phyloP scores from a whole-genome alignment of 805 yeast genomes.

The Lipomyces orientalis region DNA sequence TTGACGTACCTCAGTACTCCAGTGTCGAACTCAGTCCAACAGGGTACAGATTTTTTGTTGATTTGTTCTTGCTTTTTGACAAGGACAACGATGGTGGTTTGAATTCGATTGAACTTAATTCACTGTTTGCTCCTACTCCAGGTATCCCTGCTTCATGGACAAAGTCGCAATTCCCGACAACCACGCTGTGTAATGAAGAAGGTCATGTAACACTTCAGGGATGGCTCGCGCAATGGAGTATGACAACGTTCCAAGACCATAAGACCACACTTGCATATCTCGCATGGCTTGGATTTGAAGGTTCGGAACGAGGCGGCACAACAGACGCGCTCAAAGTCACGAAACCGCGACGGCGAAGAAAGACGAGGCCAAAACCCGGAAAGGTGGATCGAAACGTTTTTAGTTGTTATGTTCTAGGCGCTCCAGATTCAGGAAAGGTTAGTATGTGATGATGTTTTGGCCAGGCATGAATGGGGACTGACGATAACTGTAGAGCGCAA shows the following conservation, averaged over 20 bases:
- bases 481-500: constrained; percentile 54
- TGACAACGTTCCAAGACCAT: constrained; percentile 88
- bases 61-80: constrained; percentile 83
- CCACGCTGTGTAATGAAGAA: constrained; percentile 87
- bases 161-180: constrained; percentile 80
- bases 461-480: neutral
- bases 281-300: constrained; percentile 87
- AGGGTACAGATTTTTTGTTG: constrained; percentile 92
- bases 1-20: constrained; percentile 74
- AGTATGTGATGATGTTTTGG: constrained; percentile 2
- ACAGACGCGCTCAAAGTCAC: constrained; percentile 75
- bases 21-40: constrained; percentile 91
- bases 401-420: constrained; percentile 87
- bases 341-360: constrained; percentile 74
- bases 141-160: constrained; percentile 90
- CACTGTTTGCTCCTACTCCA: constrained; percentile 86
- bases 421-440: constrained; percentile 79
- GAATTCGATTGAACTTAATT: constrained; percentile 69
- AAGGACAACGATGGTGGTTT: constrained; percentile 97
- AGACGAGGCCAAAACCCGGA: constrained; percentile 65
- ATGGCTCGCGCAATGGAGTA: constrained; percentile 98
- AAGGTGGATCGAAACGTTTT: constrained; percentile 83
- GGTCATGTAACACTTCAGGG: constrained; percentile 94
- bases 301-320: constrained; percentile 40
- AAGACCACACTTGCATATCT: constrained; percentile 84